These are phyloP conservation scores for Neurospora terricola DNA, from an alignment of 495 filamentous ascomycete genomes.

Conservation along the genomic window DNA sequence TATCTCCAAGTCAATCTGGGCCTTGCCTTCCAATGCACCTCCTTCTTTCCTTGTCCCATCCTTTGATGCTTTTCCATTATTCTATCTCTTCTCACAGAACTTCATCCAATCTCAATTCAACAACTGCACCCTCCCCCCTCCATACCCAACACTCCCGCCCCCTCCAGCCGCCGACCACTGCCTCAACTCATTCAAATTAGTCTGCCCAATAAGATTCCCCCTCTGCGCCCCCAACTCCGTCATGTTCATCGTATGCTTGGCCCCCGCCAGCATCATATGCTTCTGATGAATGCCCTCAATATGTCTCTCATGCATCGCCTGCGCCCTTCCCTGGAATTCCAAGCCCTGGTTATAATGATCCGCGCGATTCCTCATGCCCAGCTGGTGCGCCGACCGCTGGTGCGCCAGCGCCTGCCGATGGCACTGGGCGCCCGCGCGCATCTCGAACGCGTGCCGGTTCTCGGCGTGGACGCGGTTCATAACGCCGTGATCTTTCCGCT, in stretches of 20 bases:
- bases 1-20: background rate
- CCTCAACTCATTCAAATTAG: constrained; percentile 16
- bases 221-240: constrained; percentile 14
- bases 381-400: background rate
- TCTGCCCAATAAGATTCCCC: constrained; percentile 19
- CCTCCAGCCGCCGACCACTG: background rate
- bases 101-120: background rate
- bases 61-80: background rate
- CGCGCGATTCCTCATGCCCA: background rate
- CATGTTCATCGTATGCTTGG: constrained; percentile 13
- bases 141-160: background rate
- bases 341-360: background rate
- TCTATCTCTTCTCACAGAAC: background rate
- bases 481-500: background rate
- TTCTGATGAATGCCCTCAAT: background rate
- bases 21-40: background rate
- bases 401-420: background rate
- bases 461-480: constrained; percentile 1
- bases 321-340: background rate
- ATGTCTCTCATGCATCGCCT: background rate
- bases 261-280: constrained; percentile 2
- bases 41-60: background rate
- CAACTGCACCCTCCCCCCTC: background rate
- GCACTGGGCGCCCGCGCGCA: background rate
- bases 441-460: background rate